A percentile compares a stretch with the other conserved stretches of the same genome.
These are phyloP conservation scores for Globisporangium okanoganense DNA, from an alignment of 352 stramenopile species.

Conservation along the genomic window DNA sequence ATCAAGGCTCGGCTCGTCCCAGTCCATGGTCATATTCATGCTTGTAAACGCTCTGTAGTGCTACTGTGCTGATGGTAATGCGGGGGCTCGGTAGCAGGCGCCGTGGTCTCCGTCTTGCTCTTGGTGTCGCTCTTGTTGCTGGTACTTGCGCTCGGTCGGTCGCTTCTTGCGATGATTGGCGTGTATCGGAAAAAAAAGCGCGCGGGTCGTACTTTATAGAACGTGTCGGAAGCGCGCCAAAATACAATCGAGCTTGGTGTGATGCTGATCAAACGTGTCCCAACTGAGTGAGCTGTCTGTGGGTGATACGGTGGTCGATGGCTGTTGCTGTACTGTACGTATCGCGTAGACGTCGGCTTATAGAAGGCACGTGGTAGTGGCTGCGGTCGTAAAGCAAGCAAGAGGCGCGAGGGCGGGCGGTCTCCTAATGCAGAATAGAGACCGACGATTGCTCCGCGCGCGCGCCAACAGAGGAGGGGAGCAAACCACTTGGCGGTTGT, in stretches of 20 bases:
- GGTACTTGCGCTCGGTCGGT: background rate
- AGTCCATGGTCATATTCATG: constrained; percentile 39
- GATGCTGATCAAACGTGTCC: constrained; percentile 4
- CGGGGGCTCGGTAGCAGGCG: background rate
- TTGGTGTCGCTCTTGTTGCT: background rate
- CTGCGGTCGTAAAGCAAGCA: background rate
- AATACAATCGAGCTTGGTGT: background rate
- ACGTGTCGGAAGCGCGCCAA: constrained; percentile 11
- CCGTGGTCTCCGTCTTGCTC: background rate
- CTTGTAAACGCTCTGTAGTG: background rate
- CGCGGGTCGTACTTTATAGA: constrained; percentile 6
- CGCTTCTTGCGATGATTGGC: background rate
- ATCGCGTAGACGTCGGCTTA: background rate
- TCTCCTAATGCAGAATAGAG: constrained; percentile 8
- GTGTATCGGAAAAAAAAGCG: background rate
- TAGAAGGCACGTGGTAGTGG: background rate
- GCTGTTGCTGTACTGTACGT: background rate
- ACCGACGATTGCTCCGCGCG: background rate
- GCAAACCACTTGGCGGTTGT: constrained; percentile 5
- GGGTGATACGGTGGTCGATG: background rate
- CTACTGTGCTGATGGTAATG: background rate
- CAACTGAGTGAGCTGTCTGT: background rate
- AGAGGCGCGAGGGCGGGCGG: background rate
- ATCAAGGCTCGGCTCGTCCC: constrained; percentile 53
- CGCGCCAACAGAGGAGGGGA: constrained; percentile 4